Base-by-base conservation (phyloP, 345 rosid genomes). In the Eucalyptus shirleyi region DNA sequence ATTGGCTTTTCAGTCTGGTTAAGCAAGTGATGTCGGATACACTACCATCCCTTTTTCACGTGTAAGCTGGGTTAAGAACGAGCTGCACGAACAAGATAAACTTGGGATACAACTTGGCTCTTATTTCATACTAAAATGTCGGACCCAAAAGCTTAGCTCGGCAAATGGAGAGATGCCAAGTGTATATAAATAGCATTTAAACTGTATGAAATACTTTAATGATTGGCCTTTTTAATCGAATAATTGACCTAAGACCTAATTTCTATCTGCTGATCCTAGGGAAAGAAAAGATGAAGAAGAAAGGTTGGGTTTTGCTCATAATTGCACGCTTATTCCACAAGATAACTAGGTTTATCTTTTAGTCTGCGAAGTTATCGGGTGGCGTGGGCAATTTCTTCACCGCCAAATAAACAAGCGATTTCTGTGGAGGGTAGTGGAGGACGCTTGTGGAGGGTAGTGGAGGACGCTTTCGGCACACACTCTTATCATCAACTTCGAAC, bases 21-120 rank as follows among this genome's bases (percentile, higher is more conserved):
- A 60, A 30, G 17, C 34, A 14, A 62, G 34, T 13, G 17, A 62
- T 7, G 10, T 4, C 9, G 19, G 18, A 7, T 14, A 65, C 18
- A 30, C 30, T 14, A 14, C 5, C 4, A 3, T 7, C 9, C 72
- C 2, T 60, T 30, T 65, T 8, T 15, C 10, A n/a, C 2, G 6
- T 65, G 40, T 21, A 65, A 65, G 37, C 32, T n/a, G 3, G 18
- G 0, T 16, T 16, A 15, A 0, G 2, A n/a, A 15, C 0, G 40
- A 30, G 37, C 3, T 5, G 0, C 77, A 7, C 0, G 11, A 10
- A n/a, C 37, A 15, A 15, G 19, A 65, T 15, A 15, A 62, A 60
- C 4, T n/a, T 2, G 40, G n/a, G 11, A 3, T 8, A 8, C 1
- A 15, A 16, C 18, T 34, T 16, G 37, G 2, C 6, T 16, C 10